Evolutionary conservation across 768 basidiomycete genomes (phyloP).

Genomic region (Mycena latifolia): DNA sequence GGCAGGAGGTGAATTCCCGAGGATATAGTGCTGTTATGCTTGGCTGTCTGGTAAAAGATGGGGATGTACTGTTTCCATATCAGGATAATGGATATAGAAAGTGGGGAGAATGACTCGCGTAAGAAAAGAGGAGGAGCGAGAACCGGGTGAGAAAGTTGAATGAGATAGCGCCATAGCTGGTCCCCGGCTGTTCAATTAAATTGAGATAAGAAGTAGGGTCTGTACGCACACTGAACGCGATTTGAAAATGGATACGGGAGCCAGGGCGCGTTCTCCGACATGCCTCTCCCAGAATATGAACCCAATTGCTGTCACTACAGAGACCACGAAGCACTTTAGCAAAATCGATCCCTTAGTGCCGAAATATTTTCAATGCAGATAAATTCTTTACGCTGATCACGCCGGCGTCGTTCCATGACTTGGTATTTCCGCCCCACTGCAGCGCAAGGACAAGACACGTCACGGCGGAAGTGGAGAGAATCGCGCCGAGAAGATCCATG

Average conservation of each 20-base stretch:
- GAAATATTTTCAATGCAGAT: too few species aligned
- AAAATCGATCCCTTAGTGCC: too few species aligned
- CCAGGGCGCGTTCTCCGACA: slow-evolving; percentile 9
- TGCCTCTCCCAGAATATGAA: slow-evolving; percentile 17
- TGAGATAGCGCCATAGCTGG: slow-evolving; percentile 3
- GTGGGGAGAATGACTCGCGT: too few species aligned
- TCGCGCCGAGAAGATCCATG: slow-evolving; percentile 53
- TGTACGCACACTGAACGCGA: slow-evolving; percentile 7
- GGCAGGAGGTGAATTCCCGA: slow-evolving; percentile 41
- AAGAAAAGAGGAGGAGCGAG: slow-evolving; percentile 13
- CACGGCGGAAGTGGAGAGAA: slow-evolving; percentile 47
- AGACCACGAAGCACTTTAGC: slow-evolving; percentile 12
- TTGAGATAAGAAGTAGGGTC: not conserved
- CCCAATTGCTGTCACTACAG: not conserved
- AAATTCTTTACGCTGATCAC: slow-evolving; percentile 43
- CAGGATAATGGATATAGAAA: too few species aligned
- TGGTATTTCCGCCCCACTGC: slow-evolving; percentile 56
- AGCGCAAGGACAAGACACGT: slow-evolving; percentile 53
- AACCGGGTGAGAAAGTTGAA: slow-evolving; percentile 17
- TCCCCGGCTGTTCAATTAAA: not conserved
- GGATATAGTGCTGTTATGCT: not conserved
- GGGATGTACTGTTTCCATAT: slow-evolving; percentile 17
- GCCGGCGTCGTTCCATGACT: slow-evolving; percentile 51
- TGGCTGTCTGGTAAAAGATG: slow-evolving; percentile 20
- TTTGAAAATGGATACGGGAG: slow-evolving; percentile 11